These are phyloP conservation scores for Globisporangium carolinianum DNA, from an alignment of 352 stramenopile species.

Conservation along the genomic window DNA sequence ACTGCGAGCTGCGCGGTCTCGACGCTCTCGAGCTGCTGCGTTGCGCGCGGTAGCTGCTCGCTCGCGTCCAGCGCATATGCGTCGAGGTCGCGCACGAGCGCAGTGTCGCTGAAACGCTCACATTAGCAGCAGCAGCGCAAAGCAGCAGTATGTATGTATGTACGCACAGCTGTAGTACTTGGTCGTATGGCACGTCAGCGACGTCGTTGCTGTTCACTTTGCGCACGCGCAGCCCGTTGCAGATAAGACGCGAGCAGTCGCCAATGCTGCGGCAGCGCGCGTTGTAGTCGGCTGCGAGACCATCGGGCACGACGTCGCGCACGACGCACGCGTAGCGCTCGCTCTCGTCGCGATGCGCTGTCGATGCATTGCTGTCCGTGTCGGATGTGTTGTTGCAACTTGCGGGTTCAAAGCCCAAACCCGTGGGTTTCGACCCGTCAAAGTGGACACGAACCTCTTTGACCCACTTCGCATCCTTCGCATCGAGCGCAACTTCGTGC, in stretches of 20 bases:
- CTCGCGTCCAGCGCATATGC: slow-evolving; percentile 22
- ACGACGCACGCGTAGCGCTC: slow-evolving; percentile 37
- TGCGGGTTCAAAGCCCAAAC: slow-evolving; percentile 32
- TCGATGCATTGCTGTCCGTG: not conserved
- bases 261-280: slow-evolving; percentile 25
- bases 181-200: slow-evolving; percentile 25
- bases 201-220: slow-evolving; percentile 42
- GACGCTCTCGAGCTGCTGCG: slow-evolving; percentile 9
- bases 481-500: slow-evolving; percentile 8
- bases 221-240: slow-evolving; percentile 28
- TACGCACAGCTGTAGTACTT: slow-evolving; percentile 36
- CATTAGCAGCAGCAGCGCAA: slow-evolving; percentile 1
- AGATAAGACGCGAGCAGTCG: slow-evolving; percentile 45
- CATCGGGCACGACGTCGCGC: slow-evolving; percentile 22
- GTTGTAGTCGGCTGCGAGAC: slow-evolving; percentile 56
- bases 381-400: not conserved
- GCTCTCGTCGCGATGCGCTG: not conserved
- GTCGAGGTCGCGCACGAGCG: slow-evolving; percentile 21
- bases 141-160: too few species aligned
- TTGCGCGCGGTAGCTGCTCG: slow-evolving; percentile 2
- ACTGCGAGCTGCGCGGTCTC: slow-evolving; percentile 13
- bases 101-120: not conserved
- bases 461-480: slow-evolving; percentile 23
- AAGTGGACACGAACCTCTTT: slow-evolving; percentile 62
- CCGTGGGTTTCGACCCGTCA: slow-evolving; percentile 35